phyloP scores from a whole-genome alignment of 441 rosid genomes.

The Adansonia gregorii region DNA sequence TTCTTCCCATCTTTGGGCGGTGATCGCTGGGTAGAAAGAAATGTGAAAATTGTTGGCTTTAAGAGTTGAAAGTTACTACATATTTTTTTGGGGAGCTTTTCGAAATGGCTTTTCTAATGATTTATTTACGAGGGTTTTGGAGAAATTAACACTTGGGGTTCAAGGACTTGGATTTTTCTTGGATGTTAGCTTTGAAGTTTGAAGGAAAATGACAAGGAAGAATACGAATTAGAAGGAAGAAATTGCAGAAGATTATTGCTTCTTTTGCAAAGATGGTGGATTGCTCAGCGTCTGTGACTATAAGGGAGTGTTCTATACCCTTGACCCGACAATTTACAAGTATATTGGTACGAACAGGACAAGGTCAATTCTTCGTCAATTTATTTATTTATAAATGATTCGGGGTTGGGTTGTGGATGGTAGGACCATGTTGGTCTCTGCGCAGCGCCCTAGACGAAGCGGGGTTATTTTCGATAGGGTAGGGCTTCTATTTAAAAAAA shows the following conservation, averaged over 20 bases:
- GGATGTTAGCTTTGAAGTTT: not conserved
- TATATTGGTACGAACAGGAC: not conserved
- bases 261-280: slow-evolving; percentile 52
- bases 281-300: slow-evolving; percentile 39
- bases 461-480: not conserved
- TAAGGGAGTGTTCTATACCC: slow-evolving; percentile 34
- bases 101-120: no score
- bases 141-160: not conserved
- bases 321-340: not conserved
- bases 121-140: not conserved
- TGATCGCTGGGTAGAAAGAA: no score
- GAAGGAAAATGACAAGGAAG: slow-evolving; percentile 28
- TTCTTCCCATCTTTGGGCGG: no score
- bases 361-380: not conserved
- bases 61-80: no score
- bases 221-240: slow-evolving; percentile 27
- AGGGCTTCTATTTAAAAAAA: not conserved
- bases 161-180: not conserved
- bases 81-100: no score
- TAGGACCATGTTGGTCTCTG: not conserved
- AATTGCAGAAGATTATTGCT: slow-evolving; percentile 43
- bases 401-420: not conserved
- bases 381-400: not conserved
- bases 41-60: no score
- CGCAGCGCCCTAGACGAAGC: not conserved